Conservation (phyloP, 805 yeast species). For the Starmerella bacillaris region DNA sequence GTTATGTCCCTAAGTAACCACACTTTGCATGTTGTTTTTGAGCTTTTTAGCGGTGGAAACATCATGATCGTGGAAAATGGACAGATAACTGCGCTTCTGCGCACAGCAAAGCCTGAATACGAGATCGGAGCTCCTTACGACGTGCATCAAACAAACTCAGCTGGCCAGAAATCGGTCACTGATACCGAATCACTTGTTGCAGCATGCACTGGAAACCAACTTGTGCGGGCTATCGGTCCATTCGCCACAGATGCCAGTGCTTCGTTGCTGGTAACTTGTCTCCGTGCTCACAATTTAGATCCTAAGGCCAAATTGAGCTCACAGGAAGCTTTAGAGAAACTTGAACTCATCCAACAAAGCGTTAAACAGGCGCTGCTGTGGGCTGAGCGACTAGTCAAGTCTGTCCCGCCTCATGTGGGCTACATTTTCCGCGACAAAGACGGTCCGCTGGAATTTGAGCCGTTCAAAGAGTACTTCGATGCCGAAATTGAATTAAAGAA, state of each 20-base stretch:
- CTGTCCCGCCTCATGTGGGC: slow-evolving; percentile 6
- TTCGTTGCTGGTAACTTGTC: slow-evolving; percentile 48
- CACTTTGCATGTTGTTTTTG: slow-evolving; percentile 53
- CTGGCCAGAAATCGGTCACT: slow-evolving; percentile 31
- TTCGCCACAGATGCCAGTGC: slow-evolving; percentile 61
- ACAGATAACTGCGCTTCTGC: slow-evolving; percentile 50
- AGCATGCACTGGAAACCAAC: slow-evolving; percentile 10
- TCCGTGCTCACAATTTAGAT: slow-evolving; percentile 31
- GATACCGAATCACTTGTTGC: slow-evolving; percentile 34
- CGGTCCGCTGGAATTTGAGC: slow-evolving; percentile 18
- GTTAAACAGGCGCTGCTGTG: slow-evolving; percentile 22
- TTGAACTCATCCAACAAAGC: slow-evolving; percentile 13
- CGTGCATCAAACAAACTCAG: slow-evolving; percentile 1
- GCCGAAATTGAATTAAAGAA: slow-evolving; percentile 20
- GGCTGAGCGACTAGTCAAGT: slow-evolving; percentile 9
- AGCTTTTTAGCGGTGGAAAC: slow-evolving; percentile 92
- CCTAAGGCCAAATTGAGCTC: slow-evolving; percentile 24
- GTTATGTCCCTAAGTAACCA: slow-evolving; percentile 80
- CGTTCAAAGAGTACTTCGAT: slow-evolving; percentile 19
- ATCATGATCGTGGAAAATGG: slow-evolving; percentile 57
- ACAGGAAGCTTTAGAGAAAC: slow-evolving; percentile 13
- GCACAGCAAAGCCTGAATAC: slow-evolving; percentile 54
- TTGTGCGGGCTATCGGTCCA: slow-evolving; percentile 52
- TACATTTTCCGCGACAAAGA: slow-evolving; percentile 12
- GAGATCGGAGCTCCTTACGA: slow-evolving; percentile 58